Base-by-base conservation (phyloP, 129 eudicot genomes). In the Lactuca saligna region DNA sequence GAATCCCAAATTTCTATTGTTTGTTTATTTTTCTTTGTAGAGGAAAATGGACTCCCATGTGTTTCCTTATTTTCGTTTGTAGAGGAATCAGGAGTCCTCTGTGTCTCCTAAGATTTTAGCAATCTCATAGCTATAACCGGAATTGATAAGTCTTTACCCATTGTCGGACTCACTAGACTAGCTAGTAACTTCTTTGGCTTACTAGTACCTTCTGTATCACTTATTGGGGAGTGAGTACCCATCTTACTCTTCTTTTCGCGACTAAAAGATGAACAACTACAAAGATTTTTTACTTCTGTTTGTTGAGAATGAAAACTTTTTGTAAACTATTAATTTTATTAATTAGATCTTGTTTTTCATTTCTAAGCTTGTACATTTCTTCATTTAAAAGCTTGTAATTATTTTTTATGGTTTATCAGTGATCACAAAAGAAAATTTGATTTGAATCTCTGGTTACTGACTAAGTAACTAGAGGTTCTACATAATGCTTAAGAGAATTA, bases 191-290 rank as follows among this genome's bases (percentile, higher is more conserved):
- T 54, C 58, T 54, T 15, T 54, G 58, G 58, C 15, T 17, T 54
- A 54, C 58, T 54, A 54, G 25, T 54, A 54, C 58, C 58, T 54
- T 54, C 6, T 54, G 0, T 54, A 13, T 54, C 58, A 54, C 58
- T 13, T 17, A 54, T 54, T 4, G 58, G 58, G 25, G 58, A 54
- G 58, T 54, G 20, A 20, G 20, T 20, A 20, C 1, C 20, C 20
- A 20, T 20, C 20, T 20, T 20, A 20, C 20, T 20, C 20, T 20
- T 20, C 20, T 20, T 20, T 20, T 20, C 20, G 20, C 0, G 20
- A 20, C 20, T 0, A 20, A 1, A 20, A 20, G 20, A 20, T 20
- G 20, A 20, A 20, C 20, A 0, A 20, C 20, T 20, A 20, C 0
- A 20, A 20, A 20, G 20, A 20, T 20, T 20, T 20, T 0, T 20